Base-by-base conservation (phyloP, 2,329 filamentous ascomycete genomes). In the Pseudogymnoascus sp. region DNA sequence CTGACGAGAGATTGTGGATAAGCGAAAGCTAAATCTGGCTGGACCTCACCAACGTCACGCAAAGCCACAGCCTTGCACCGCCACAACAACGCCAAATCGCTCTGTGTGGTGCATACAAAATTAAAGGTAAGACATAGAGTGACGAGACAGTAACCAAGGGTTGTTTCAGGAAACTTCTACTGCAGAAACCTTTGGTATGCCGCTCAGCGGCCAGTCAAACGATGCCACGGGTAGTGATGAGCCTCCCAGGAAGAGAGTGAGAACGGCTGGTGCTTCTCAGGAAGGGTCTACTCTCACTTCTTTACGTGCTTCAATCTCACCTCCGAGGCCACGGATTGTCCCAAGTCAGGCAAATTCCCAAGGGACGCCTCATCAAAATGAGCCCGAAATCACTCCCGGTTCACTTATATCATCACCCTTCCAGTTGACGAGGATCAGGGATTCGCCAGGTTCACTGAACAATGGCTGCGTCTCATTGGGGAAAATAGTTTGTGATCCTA, bases 401-500 rank as follows among this genome's bases (percentile, higher is more conserved):
- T 30, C 60, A 23, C 55, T 67, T 12, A 52, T 72, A 19, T 64
- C 66, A 6, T 88, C 85, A 6, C 85, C 85, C 1, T 76, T 87
- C 42, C 80, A 83, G 64, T 78, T 88, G 12, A 86, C 83, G 0
- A 75, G 76, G 60, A 83, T 88, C 61, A 73, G 73, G 23, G 82
- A 85, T 68, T 73, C 87, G 1, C 74, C 80, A 6, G 68, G 71
- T 8, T 70, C 72, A 4, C 76, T 81, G 62, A 88, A 88, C 75
- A 72, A 78, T 16, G 83, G 85, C 71, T 75, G 84, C 0, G 71
- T 87, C 22, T 76, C 75, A 14, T 71, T 88, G 25, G 74, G 75
- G 9, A 83, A 86, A 62, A 80, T 88, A 42, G 77, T 88, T 3
- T 80, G 84, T 2, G 80, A 86, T 70, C 84, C 84, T 1, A 74